phyloP scores from a whole-genome alignment of 2,329 filamentous ascomycete species.

The Arthrobotrys megalospora region DNA sequence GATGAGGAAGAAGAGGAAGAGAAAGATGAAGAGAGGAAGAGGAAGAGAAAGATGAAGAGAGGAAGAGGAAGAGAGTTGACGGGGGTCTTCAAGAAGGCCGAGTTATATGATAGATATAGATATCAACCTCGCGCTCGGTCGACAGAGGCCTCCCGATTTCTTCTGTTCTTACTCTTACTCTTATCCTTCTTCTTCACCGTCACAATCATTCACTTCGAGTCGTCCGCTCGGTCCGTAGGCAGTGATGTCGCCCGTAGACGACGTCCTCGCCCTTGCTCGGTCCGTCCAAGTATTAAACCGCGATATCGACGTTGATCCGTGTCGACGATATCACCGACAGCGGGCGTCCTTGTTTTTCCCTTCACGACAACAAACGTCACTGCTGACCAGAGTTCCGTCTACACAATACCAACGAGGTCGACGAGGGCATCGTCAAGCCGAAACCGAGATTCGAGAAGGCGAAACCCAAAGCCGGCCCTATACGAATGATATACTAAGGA shows the following conservation, averaged over 20 bases:
- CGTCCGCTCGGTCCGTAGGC: background rate
- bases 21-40: constrained; percentile 10
- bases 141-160: background rate
- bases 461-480: constrained; percentile 16
- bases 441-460: constrained; percentile 7
- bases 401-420: constrained; percentile 29
- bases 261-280: background rate
- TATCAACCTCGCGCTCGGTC: background rate
- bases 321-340: background rate
- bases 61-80: constrained; percentile 6
- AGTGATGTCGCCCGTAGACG: background rate
- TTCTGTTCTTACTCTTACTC: background rate
- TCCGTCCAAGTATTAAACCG: background rate
- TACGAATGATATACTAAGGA: constrained; percentile 4
- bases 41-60: constrained; percentile 6
- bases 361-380: constrained; percentile 46
- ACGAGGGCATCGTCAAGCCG: constrained; percentile 50
- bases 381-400: constrained; percentile 43
- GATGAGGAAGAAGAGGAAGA: constrained; percentile 3
- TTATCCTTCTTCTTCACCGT: background rate
- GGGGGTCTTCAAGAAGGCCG: too few relatives aligned
- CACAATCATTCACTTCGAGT: constrained; percentile 5
- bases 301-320: background rate
- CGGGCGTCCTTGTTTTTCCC: constrained; percentile 13
- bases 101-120: too few relatives aligned